These are phyloP conservation scores for Xylaria sp. DNA, from an alignment of 2,329 filamentous ascomycete genomes.

Conservation along the genomic window DNA sequence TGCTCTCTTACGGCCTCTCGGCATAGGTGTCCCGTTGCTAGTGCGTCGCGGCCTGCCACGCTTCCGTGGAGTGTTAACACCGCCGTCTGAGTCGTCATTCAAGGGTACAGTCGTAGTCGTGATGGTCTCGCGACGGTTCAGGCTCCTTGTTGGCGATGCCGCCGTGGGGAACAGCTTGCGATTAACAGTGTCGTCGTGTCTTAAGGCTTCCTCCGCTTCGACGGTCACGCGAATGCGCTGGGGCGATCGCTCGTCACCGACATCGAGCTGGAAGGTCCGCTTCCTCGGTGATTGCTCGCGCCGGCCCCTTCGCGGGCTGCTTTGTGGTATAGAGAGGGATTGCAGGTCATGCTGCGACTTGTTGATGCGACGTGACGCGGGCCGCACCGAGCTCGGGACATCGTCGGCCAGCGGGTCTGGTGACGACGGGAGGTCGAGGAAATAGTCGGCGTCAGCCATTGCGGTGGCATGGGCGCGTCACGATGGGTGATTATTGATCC, in stretches of 20 bases:
- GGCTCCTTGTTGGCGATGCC: constrained; percentile 53
- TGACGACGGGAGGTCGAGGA: constrained; percentile 49
- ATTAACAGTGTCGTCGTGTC: constrained; percentile 46
- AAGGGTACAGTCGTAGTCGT: constrained; percentile 63
- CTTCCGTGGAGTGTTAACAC: constrained; percentile 53
- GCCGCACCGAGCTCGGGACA: constrained; percentile 42
- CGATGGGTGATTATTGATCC: neutral
- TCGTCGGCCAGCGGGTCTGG: constrained; percentile 50
- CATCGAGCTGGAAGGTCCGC: constrained; percentile 66
- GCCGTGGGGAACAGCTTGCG: constrained; percentile 48
- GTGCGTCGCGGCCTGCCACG: constrained; percentile 59
- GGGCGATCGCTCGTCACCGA: constrained; percentile 60
- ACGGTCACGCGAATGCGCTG: constrained; percentile 66
- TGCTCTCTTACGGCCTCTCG: constrained; percentile 58
- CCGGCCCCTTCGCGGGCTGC: constrained; percentile 53
- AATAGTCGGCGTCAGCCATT: constrained; percentile 42
- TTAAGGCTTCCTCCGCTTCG: constrained; percentile 54
- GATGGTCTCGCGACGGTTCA: constrained; percentile 51
- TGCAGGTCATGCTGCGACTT: constrained; percentile 47
- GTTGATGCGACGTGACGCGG: constrained; percentile 42
- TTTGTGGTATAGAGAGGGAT: constrained; percentile 57
- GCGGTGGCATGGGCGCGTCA: constrained; percentile 32
- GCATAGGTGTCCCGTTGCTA: constrained; percentile 63
- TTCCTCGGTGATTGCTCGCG: constrained; percentile 61
- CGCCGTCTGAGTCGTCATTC: constrained; percentile 41